Conservation (phyloP, 805 yeast genomes). For the Ogataea kodamae region DNA sequence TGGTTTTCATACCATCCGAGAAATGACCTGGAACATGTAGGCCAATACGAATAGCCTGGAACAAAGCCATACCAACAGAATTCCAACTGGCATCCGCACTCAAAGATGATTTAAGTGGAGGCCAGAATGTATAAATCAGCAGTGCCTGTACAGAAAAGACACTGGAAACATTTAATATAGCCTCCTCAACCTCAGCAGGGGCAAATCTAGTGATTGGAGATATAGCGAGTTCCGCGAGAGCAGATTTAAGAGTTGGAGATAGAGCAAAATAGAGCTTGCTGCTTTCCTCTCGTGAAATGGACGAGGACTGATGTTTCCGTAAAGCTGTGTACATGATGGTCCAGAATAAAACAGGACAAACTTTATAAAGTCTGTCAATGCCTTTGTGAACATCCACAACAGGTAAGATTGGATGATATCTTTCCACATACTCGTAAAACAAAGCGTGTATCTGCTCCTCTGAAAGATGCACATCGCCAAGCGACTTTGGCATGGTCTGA, state of each 20-base stretch:
- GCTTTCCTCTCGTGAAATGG: slow-evolving; percentile 24
- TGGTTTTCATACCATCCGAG: slow-evolving; percentile 44
- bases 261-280: slow-evolving; percentile 52
- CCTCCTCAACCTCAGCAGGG: slow-evolving; percentile 76
- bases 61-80: slow-evolving; percentile 87
- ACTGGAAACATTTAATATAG: slow-evolving; percentile 81
- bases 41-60: slow-evolving; percentile 90
- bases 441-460: slow-evolving; percentile 59
- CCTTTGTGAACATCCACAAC: slow-evolving; percentile 80
- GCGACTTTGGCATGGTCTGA: slow-evolving; percentile 60
- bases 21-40: slow-evolving; percentile 74
- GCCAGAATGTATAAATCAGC: slow-evolving; percentile 87
- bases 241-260: slow-evolving; percentile 67
- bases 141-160: slow-evolving; percentile 95
- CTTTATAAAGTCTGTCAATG: slow-evolving; percentile 71
- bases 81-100: slow-evolving; percentile 97
- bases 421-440: slow-evolving; percentile 64
- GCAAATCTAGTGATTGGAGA: slow-evolving; percentile 84
- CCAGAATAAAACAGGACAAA: slow-evolving; percentile 93
- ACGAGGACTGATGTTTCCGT: slow-evolving; percentile 50
- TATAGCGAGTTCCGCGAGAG: slow-evolving; percentile 82
- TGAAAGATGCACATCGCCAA: slow-evolving; percentile 64
- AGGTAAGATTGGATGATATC: slow-evolving; percentile 83
- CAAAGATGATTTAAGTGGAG: slow-evolving; percentile 88
- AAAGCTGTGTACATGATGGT: slow-evolving; percentile 82